Evolutionary conservation across 2,329 filamentous ascomycete genomes (phyloP).

Genomic region (Ophiocordyceps polyrhachis-furcata): DNA sequence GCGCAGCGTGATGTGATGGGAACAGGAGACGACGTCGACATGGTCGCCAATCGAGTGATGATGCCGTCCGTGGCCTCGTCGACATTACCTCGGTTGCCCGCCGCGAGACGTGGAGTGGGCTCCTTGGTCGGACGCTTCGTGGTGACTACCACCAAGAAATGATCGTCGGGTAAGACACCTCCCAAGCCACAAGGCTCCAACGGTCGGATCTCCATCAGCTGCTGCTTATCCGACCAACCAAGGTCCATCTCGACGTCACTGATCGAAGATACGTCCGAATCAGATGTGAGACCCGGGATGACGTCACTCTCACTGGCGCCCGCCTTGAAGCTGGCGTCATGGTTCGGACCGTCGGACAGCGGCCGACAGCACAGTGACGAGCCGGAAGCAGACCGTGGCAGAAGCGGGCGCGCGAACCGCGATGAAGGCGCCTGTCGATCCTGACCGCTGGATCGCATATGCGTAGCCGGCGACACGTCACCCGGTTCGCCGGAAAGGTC

Average conservation of each 20-base stretch:
- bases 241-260: slow-evolving; percentile 24
- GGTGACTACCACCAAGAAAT: slow-evolving; percentile 37
- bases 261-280: slow-evolving; percentile 16
- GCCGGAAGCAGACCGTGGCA: slow-evolving; percentile 28
- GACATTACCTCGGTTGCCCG: slow-evolving; percentile 1
- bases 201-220: slow-evolving; percentile 17
- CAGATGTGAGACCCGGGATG: slow-evolving; percentile 14
- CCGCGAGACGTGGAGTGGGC: not conserved
- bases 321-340: slow-evolving; percentile 8
- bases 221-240: slow-evolving; percentile 24
- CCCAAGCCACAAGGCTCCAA: slow-evolving; percentile 41
- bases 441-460: slow-evolving; percentile 27
- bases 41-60: slow-evolving; percentile 20
- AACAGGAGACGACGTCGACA: slow-evolving; percentile 21
- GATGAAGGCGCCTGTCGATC: slow-evolving; percentile 10
- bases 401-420: slow-evolving; percentile 8
- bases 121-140: slow-evolving; percentile 24
- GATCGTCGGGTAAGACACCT: slow-evolving; percentile 42
- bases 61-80: slow-evolving; percentile 20
- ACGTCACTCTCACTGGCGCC: slow-evolving; percentile 11
- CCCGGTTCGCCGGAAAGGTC: slow-evolving; percentile 54
- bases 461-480: slow-evolving; percentile 26
- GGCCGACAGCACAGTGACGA: slow-evolving; percentile 30
- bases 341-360: slow-evolving; percentile 20
- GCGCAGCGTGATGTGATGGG: slow-evolving; percentile 1